These are phyloP conservation scores for Helotiales sp. DNA, from an alignment of 2,329 filamentous ascomycete genomes.

Conservation along the genomic window DNA sequence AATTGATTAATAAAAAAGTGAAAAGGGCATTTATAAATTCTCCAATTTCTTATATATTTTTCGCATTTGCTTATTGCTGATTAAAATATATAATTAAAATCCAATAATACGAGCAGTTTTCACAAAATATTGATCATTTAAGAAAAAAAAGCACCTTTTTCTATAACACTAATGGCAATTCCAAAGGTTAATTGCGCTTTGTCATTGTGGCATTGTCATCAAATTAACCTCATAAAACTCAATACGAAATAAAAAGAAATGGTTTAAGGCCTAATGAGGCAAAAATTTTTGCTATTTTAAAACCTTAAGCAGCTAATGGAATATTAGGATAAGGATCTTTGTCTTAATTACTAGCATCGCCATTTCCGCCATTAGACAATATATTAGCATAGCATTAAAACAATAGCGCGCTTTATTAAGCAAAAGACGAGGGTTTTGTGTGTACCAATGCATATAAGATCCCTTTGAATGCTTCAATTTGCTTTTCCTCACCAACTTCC, in stretches of 20 bases:
- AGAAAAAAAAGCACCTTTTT: neutral
- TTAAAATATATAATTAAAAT: neutral
- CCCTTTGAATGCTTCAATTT: too few relatives aligned
- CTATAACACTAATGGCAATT: neutral
- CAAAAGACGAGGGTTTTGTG: too few relatives aligned
- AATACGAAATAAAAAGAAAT: neutral
- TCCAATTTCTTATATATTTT: conserved; percentile 1
- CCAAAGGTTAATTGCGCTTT: too few relatives aligned
- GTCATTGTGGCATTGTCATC: too few relatives aligned
- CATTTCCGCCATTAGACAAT: too few relatives aligned
- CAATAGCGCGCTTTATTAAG: too few relatives aligned
- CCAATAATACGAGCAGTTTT: neutral
- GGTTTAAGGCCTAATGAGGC: neutral
- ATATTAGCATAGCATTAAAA: too few relatives aligned
- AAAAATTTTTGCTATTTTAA: neutral
- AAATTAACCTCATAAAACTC: neutral
- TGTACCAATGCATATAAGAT: too few relatives aligned
- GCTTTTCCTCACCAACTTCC: neutral
- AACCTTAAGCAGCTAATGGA: neutral
- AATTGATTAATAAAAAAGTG: neutral
- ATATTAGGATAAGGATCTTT: too few relatives aligned
- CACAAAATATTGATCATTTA: too few relatives aligned
- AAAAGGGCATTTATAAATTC: conserved; percentile 2
- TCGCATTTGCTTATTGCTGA: conserved; percentile 1
- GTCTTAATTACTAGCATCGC: too few relatives aligned